Conservation (phyloP, 2,329 filamentous ascomycete genomes). For the Aureobasidium sp. region DNA sequence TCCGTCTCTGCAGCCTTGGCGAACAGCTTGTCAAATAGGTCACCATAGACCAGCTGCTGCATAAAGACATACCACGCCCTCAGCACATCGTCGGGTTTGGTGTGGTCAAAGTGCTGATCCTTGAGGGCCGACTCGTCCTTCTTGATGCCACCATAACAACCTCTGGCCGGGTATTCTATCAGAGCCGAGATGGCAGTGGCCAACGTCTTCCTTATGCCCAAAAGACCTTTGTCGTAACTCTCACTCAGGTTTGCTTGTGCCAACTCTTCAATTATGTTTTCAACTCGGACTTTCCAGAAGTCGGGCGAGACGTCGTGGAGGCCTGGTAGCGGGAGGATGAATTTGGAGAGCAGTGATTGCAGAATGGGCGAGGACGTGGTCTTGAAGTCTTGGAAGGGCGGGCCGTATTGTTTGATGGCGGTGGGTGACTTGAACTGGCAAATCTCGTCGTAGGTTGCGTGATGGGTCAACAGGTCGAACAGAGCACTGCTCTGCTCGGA, state of each 20-base stretch:
- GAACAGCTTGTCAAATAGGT: conserved; percentile 60
- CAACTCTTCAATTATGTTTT: conserved; percentile 54
- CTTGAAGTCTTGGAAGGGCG: conserved; percentile 53
- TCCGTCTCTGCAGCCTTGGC: conserved; percentile 53
- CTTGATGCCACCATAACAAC: conserved; percentile 56
- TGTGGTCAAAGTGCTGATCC: conserved; percentile 48
- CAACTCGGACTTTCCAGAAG: conserved; percentile 60
- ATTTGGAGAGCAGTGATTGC: conserved; percentile 59
- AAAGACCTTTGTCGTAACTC: conserved; percentile 70
- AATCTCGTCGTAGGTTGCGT: conserved; percentile 58
- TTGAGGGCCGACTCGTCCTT: conserved; percentile 27
- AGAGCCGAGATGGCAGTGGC: conserved; percentile 64
- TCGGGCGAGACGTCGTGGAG: conserved; percentile 54
- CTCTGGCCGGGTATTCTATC: conserved; percentile 62
- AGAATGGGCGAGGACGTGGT: conserved; percentile 55
- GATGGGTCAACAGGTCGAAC: conserved; percentile 49
- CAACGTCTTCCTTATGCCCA: conserved; percentile 68
- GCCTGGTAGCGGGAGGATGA: conserved; percentile 60
- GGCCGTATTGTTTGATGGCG: conserved; percentile 61
- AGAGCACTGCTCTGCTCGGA: conserved; percentile 44
- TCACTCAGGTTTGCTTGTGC: conserved; percentile 66
- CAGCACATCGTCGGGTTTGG: conserved; percentile 53
- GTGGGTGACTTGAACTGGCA: conserved; percentile 61
- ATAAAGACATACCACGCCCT: conserved; percentile 61
- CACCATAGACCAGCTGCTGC: conserved; percentile 60